Evolutionary conservation across 1,284 basidiomycete species (phyloP).

Genomic region (Veloboletus limbatus): DNA sequence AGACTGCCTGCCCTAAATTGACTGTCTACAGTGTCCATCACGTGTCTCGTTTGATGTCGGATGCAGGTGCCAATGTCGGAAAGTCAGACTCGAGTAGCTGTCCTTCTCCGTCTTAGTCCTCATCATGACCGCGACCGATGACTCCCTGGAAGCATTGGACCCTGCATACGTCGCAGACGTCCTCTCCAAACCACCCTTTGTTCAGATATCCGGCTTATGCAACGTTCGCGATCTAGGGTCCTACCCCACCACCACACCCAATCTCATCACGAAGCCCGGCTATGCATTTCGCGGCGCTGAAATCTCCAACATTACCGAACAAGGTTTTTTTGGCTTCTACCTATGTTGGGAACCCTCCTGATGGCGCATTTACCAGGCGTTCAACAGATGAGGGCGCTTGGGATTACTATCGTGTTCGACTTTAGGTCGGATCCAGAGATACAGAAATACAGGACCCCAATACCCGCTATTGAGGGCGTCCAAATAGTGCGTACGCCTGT

Average conservation of each 20-base stretch:
- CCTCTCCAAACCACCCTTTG: slow-evolving; percentile 66
- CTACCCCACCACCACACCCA: slow-evolving; percentile 47
- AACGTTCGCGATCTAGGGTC: slow-evolving; percentile 70
- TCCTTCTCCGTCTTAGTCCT: background rate
- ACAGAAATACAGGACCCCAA: slow-evolving; percentile 61
- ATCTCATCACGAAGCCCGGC: slow-evolving; percentile 52
- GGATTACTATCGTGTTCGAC: slow-evolving; percentile 66
- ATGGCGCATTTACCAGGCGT: slow-evolving; percentile 44
- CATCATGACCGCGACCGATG: slow-evolving; percentile 25
- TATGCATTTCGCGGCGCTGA: slow-evolving; percentile 67
- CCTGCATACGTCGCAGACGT: slow-evolving; percentile 57
- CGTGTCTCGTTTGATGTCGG: too few species aligned
- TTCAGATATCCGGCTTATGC: slow-evolving; percentile 62
- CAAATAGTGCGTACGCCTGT: slow-evolving; percentile 60
- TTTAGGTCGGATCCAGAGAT: slow-evolving; percentile 76
- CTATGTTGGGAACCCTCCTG: background rate
- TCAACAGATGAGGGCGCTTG: slow-evolving; percentile 52
- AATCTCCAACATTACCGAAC: slow-evolving; percentile 60
- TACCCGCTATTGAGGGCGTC: slow-evolving; percentile 60
- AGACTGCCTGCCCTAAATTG: slow-evolving; percentile 43
- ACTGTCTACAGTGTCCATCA: background rate
- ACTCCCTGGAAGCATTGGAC: slow-evolving; percentile 59
- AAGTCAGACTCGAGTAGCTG: background rate
- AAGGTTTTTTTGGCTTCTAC: slow-evolving; percentile 46
- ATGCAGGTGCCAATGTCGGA: too few species aligned